phyloP scores from a whole-genome alignment of 1,284 basidiomycete species.

The Mycena citricolor region DNA sequence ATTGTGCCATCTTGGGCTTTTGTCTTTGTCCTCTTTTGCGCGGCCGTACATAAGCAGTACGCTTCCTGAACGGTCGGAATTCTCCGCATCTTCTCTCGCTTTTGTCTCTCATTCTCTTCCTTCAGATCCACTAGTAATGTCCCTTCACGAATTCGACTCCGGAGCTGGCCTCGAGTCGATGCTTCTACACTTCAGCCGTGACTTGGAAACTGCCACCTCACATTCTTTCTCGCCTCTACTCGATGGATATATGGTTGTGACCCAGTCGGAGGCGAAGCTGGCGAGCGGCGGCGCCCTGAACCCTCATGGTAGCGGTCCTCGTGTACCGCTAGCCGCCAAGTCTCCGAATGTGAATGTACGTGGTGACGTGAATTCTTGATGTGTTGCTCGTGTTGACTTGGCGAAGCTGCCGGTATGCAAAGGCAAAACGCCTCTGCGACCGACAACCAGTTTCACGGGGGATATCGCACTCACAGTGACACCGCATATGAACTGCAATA shows the following conservation, averaged over 20 bases:
- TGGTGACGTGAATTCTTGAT: no score
- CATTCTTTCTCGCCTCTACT: constrained; percentile 12
- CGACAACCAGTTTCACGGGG: no score
- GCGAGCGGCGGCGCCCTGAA: no score
- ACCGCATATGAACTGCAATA: no score
- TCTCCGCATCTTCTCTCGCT: constrained; percentile 5
- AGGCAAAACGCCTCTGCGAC: no score
- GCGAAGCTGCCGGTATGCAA: no score
- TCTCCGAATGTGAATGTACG: constrained; percentile 16
- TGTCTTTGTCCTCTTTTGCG: no score
- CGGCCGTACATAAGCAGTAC: no score
- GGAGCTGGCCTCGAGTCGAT: constrained; percentile 42
- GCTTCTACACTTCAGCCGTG: constrained; percentile 35
- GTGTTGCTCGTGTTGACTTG: no score
- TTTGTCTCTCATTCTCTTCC: constrained; percentile 25
- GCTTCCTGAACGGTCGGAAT: constrained; percentile 10
- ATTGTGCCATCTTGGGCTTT: no score
- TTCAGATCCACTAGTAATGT: constrained; percentile 19
- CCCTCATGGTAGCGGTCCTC: no score
- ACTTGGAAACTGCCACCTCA: constrained; percentile 9
- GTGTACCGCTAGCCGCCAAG: constrained; percentile 13
- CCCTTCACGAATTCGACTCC: constrained; percentile 36
- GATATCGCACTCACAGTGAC: no score
- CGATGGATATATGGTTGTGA: constrained; percentile 18
- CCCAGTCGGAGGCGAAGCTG: constrained; percentile 12